phyloP scores from a whole-genome alignment of 2,329 filamentous ascomycete genomes.

The Cytospora piceae region DNA sequence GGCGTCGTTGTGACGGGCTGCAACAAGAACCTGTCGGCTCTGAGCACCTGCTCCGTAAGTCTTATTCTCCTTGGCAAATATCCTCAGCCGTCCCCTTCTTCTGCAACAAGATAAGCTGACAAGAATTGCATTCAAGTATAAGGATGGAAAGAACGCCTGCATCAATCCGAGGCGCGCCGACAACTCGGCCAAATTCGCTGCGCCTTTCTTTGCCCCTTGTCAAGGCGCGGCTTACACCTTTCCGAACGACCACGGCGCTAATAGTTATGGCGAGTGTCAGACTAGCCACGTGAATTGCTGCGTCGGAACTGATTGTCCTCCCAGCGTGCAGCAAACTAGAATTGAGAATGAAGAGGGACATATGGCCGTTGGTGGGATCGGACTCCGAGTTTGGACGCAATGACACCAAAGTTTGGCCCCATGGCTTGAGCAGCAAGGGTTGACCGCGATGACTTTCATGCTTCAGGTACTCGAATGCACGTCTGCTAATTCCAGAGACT shows the following conservation, averaged over 20 bases:
- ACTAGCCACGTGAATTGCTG: conserved; percentile 1
- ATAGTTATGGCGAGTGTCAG: conserved; percentile 29
- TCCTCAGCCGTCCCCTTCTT: no score
- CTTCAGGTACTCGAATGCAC: background rate
- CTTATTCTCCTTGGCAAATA: conserved; percentile 10
- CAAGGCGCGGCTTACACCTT: conserved; percentile 25
- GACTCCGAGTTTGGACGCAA: background rate
- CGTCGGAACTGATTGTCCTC: conserved; percentile 10
- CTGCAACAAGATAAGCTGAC: background rate
- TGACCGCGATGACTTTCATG: background rate
- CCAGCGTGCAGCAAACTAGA: conserved; percentile 6
- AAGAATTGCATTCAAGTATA: background rate
- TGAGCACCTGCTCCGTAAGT: conserved; percentile 30
- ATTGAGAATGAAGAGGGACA: background rate
- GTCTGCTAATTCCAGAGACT: background rate
- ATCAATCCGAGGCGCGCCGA: conserved; percentile 31
- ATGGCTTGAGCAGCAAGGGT: background rate
- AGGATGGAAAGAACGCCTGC: conserved; percentile 27
- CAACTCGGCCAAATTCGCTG: conserved; percentile 11
- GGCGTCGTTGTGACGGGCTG: conserved; percentile 31
- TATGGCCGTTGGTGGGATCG: background rate
- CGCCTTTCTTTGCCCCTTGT: conserved; percentile 27
- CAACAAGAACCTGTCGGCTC: conserved; percentile 31
- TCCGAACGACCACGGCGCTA: conserved; percentile 20
- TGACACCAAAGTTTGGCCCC: background rate